Evolutionary conservation across 352 stramenopile genomes (phyloP).

Genomic region (Phytophthora nicotianae): DNA sequence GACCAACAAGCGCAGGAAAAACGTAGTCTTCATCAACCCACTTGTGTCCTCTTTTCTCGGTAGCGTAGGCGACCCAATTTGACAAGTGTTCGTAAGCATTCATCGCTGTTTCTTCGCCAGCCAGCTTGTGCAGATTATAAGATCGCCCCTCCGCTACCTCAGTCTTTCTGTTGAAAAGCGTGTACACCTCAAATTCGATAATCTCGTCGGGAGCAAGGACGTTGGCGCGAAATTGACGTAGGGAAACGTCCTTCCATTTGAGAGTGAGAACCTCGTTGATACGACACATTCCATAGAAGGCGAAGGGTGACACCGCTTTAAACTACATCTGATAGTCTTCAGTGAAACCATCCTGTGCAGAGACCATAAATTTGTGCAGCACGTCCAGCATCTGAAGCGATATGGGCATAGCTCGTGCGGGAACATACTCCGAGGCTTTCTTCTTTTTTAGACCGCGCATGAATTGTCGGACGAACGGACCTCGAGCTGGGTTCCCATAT

Average conservation of each 20-base stretch:
- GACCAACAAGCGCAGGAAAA: background rate
- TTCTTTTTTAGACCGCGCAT: too few species aligned
- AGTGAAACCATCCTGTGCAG: too few species aligned
- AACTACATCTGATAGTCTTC: constrained; percentile 2
- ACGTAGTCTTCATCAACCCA: constrained; percentile 13
- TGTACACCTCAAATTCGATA: constrained; percentile 6
- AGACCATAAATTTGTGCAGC: too few species aligned
- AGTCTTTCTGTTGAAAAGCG: constrained; percentile 2
- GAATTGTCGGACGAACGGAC: too few species aligned
- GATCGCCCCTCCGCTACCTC: constrained; percentile 2
- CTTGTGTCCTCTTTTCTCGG: background rate
- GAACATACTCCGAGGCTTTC: too few species aligned
- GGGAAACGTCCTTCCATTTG: constrained; percentile 14
- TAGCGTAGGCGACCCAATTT: constrained; percentile 9
- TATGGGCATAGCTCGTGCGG: too few species aligned
- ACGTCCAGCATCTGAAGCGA: too few species aligned
- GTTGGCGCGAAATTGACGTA: background rate
- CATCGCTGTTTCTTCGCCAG: background rate
- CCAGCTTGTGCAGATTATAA: constrained; percentile 4
- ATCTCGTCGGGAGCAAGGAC: background rate
- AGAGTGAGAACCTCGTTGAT: constrained; percentile 19
- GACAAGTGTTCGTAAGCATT: constrained; percentile 7
- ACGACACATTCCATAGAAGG: constrained; percentile 18
- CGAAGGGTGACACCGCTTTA: constrained; percentile 12
- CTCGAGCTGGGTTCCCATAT: too few species aligned